These are phyloP conservation scores for Diaporthe ilicicola DNA, from an alignment of 2,329 filamentous ascomycete genomes.

Conservation along the genomic window DNA sequence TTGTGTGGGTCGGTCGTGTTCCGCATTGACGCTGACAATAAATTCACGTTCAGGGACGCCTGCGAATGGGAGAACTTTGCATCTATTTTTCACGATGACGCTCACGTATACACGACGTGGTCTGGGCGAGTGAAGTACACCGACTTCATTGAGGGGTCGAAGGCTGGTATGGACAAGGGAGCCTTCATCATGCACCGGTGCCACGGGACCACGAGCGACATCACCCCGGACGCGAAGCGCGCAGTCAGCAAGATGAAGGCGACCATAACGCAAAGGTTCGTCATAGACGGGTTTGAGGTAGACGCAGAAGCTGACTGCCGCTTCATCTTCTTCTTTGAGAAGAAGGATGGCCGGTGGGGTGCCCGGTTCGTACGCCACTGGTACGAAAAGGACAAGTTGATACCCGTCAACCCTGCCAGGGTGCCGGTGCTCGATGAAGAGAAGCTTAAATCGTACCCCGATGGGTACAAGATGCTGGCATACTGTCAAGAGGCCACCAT, in stretches of 20 bases:
- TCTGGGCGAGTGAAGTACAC: neutral
- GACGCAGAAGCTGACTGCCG: constrained; percentile 57
- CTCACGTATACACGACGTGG: neutral
- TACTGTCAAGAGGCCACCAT: constrained; percentile 56
- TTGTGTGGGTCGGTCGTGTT: neutral
- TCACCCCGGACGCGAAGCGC: constrained; percentile 42
- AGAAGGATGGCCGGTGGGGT: constrained; percentile 48
- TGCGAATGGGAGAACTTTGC: constrained; percentile 13
- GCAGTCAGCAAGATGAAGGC: constrained; percentile 61
- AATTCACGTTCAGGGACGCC: neutral
- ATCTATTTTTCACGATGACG: neutral
- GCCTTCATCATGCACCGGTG: constrained; percentile 1
- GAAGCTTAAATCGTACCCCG: constrained; percentile 49
- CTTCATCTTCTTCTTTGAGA: constrained; percentile 56
- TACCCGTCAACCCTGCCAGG: constrained; percentile 52
- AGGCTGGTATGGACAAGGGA: neutral
- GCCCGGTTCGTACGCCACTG: constrained; percentile 55
- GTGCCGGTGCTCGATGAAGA: constrained; percentile 51
- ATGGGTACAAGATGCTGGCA: constrained; percentile 54
- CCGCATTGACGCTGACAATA: neutral
- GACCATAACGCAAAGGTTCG: constrained; percentile 58
- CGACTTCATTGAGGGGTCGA: neutral
- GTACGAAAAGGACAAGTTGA: constrained; percentile 63
- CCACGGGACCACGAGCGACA: neutral
- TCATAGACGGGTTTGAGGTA: constrained; percentile 49